These are phyloP conservation scores for Phanerochaete sordida DNA, from an alignment of 768 basidiomycete species.

Conservation along the genomic window DNA sequence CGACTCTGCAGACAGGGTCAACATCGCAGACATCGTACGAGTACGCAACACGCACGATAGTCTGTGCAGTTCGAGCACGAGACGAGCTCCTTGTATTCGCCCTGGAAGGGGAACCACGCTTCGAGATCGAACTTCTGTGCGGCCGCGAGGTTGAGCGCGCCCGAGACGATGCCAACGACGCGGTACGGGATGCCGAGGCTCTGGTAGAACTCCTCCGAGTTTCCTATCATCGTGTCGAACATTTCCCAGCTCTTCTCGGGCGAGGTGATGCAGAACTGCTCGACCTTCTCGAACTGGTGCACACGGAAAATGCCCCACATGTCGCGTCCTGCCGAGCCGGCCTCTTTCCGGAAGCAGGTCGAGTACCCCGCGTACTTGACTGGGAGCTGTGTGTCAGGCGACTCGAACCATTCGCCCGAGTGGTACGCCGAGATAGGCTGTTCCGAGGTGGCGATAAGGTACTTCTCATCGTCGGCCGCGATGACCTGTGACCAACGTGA, in stretches of 20 bases:
- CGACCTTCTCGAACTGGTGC: conserved; percentile 99
- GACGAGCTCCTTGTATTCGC: conserved; percentile 93
- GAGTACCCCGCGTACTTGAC: conserved; percentile 85
- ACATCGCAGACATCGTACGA: neutral
- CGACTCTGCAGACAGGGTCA: conserved; percentile 56
- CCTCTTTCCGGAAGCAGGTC: conserved; percentile 99
- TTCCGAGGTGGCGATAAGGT: conserved; percentile 98
- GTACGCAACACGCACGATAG: conserved; percentile 69
- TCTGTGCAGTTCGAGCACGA: conserved; percentile 99
- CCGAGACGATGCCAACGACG: conserved; percentile 91
- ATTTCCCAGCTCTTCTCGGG: conserved; percentile 93
- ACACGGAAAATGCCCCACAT: conserved; percentile 99
- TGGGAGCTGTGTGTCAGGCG: conserved; percentile 89
- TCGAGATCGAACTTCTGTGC: conserved; percentile 97
- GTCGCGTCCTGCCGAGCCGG: conserved; percentile 93
- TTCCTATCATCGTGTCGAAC: conserved; percentile 88
- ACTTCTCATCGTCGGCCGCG: conserved; percentile 91
- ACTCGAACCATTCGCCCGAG: conserved; percentile 97
- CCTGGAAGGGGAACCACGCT: conserved; percentile 99
- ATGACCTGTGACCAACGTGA: conserved; percentile 49
- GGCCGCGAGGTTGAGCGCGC: conserved; percentile 94
- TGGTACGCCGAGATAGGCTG: conserved; percentile 97
- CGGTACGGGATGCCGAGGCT: conserved; percentile 90
- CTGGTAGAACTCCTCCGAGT: conserved; percentile 94
- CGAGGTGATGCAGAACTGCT: conserved; percentile 94